Evolutionary conservation across 306 rosid species (phyloP).

Genomic region (Vigna angularis): DNA sequence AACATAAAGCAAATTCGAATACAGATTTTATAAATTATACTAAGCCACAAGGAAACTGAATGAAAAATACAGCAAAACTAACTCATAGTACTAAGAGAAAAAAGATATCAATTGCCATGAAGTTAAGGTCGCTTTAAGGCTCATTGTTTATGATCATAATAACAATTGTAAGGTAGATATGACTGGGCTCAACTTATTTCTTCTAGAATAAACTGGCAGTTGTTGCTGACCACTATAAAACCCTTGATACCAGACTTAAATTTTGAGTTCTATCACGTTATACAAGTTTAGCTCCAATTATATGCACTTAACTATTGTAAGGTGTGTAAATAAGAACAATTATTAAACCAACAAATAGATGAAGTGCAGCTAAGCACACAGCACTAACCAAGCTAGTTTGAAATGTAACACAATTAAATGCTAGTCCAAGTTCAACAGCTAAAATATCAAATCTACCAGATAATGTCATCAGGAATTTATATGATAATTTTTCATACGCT

Average conservation of each 20-base stretch:
- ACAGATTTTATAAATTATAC: conserved; percentile 35
- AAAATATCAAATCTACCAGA: conserved; percentile 18
- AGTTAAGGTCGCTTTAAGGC: not conserved
- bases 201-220: not conserved
- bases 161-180: not conserved
- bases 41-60: not conserved
- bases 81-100: not conserved
- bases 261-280: not conserved
- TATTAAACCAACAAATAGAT: conserved; percentile 6
- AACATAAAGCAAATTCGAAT: conserved; percentile 43
- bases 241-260: not conserved
- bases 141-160: conserved; percentile 11
- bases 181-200: not conserved
- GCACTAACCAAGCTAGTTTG: conserved; percentile 2
- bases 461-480: not conserved
- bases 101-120: not conserved
- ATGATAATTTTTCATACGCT: conserved; percentile 3
- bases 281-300: not conserved
- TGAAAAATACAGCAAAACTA: not conserved
- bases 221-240: not conserved
- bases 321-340: not conserved
- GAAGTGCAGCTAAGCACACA: conserved; percentile 1
- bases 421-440: conserved; percentile 10
- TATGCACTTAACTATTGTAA: not conserved
- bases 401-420: conserved; percentile 33